Percentiles rank a stretch among this genome's conserved stretches.
phyloP scores from a whole-genome alignment of 768 basidiomycete genomes.

The Panaeolus papilionaceus region DNA sequence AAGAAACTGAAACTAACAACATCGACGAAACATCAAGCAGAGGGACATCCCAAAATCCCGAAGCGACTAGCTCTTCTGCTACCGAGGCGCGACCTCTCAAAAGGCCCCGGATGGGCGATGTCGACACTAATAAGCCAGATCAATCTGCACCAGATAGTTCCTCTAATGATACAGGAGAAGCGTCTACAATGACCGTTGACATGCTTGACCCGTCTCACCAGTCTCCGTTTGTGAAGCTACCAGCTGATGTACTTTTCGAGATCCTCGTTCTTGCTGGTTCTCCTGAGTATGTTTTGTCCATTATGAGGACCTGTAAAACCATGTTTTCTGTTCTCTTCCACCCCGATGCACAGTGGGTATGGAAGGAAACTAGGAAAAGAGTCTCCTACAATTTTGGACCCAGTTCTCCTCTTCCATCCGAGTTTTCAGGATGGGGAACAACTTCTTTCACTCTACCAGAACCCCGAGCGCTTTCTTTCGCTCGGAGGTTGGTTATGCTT shows the following conservation, averaged over 20 bases:
- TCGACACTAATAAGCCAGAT: not conserved
- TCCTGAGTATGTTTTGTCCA: constrained; percentile 60
- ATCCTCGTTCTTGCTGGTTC: constrained; percentile 60
- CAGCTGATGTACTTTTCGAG: constrained; percentile 70
- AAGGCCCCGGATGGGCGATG: not conserved
- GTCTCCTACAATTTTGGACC: not conserved
- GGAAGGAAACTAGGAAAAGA: constrained; percentile 55
- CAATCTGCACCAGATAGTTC: not conserved
- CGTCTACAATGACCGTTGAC: not conserved
- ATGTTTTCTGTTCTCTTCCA: constrained; percentile 55
- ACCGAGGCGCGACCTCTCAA: not conserved
- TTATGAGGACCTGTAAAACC: constrained; percentile 62
- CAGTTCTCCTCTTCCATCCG: not conserved
- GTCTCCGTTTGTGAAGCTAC: constrained; percentile 39
- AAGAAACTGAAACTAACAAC: not conserved
- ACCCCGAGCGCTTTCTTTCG: constrained; percentile 34
- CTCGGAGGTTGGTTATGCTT: constrained; percentile 66
- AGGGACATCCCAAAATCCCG: not conserved
- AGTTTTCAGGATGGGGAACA: not conserved
- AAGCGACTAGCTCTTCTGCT: not conserved
- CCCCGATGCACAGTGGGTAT: constrained; percentile 58
- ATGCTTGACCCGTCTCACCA: not conserved
- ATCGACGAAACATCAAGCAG: not conserved
- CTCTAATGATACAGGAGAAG: not conserved
- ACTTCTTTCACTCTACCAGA: constrained; percentile 29